Evolutionary conservation across 2,329 filamentous ascomycete genomes (phyloP), one percentile per base, ranked within the genome.

Genomic region (Trichoderma aggressivum): DNA sequence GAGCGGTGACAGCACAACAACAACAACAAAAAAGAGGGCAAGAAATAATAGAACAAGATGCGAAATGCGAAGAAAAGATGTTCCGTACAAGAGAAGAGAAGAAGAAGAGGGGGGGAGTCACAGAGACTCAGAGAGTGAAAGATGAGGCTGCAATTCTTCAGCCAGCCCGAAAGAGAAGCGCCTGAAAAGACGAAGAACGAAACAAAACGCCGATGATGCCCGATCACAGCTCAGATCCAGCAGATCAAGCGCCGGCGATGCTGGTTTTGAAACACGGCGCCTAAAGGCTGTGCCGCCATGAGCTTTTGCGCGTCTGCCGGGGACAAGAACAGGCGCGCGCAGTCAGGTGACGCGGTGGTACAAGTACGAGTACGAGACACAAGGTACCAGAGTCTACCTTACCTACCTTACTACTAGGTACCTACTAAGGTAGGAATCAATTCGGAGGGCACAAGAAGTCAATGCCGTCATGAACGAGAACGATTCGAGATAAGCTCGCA

Each of bases 271-370:
- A 39, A 50, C 63, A 26, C 34, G 63, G 63, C 32, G 63, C 63
- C 63, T 26, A 67, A 47, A 50, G 43, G 11, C 55, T 14, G 6
- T 36, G 43, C 24, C 53, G 34, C 64, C 34, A 24, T 7, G 30
- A 59, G 60, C 36, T 28, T 36, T 66, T 36, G 50, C 59, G 39
- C 50, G 65, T 59, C 65, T 53, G 28, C 55, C 50, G 58, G 61
- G 47, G 18, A 47, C 61, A 34, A 75, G 56, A 68, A 68, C 65
- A 68, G 65, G 65, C 65, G 70, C 62, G 77, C 76, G 62, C 78
- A 73, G 59, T 79, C 78, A 68, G 78, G 76, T 73, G 76, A 78
- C 73, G 75, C 10, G 43, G 11, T 39, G 75, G 74, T 24, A 32
- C 39, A 7, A 11, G 26, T 7, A n/a, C n/a, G n/a, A n/a, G n/a